A percentile compares a stretch with the other conserved stretches of the same genome.
phyloP scores from a whole-genome alignment of 371 early-diverging fungal species.

The Apophysomyces elegans region DNA sequence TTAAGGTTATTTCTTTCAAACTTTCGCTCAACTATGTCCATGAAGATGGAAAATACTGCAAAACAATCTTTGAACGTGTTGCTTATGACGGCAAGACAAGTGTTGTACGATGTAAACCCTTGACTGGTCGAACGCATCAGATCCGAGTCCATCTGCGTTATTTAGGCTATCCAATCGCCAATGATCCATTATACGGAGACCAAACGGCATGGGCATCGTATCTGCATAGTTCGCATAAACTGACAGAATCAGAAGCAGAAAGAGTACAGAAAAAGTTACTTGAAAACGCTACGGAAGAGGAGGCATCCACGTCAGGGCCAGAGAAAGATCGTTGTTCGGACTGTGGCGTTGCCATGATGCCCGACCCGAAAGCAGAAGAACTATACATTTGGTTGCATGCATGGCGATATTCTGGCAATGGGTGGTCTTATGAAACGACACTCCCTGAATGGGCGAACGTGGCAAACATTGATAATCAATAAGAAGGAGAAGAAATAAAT shows the following conservation, averaged over 20 bases:
- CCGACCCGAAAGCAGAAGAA: slow-evolving; percentile 73
- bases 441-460: slow-evolving; percentile 81
- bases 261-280: slow-evolving; percentile 17
- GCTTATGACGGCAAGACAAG: slow-evolving; percentile 69
- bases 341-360: slow-evolving; percentile 52
- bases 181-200: slow-evolving; percentile 93
- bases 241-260: slow-evolving; percentile 21
- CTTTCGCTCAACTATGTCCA: slow-evolving; percentile 87
- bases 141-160: slow-evolving; percentile 98
- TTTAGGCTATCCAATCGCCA: slow-evolving; percentile 96
- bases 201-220: slow-evolving; percentile 69
- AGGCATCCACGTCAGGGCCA: slow-evolving; percentile 7
- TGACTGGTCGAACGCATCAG: slow-evolving; percentile 99
- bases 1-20: slow-evolving; percentile 81
- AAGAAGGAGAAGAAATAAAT: not conserved
- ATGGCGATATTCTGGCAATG: slow-evolving; percentile 70
- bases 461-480: not conserved
- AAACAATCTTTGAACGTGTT: slow-evolving; percentile 72
- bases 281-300: not conserved
- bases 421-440: slow-evolving; percentile 76
- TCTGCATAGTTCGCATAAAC: slow-evolving; percentile 59
- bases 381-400: slow-evolving; percentile 87
- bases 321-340: slow-evolving; percentile 41
- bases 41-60: slow-evolving; percentile 79
- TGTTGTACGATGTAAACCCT: slow-evolving; percentile 77